These are phyloP conservation scores for Sporobolomyces pararoseus DNA, from an alignment of 768 basidiomycete species.

Conservation along the genomic window DNA sequence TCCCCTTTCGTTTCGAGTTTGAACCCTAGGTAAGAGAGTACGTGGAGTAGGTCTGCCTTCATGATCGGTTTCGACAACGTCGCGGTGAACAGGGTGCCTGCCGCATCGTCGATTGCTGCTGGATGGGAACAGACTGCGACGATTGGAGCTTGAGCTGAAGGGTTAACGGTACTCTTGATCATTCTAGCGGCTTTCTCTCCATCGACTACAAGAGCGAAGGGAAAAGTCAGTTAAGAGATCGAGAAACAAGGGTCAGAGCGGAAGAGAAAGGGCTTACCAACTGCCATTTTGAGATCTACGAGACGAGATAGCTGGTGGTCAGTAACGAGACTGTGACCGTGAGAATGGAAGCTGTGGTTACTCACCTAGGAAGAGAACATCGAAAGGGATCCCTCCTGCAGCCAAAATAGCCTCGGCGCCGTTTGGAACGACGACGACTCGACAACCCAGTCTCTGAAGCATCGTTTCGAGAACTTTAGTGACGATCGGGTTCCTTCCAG, in stretches of 20 bases:
- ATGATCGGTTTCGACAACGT: slow-evolving; percentile 38
- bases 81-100: slow-evolving; percentile 43
- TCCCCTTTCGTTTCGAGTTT: slow-evolving; percentile 37
- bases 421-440: slow-evolving; percentile 90
- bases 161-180: slow-evolving; percentile 94
- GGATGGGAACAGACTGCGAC: slow-evolving; percentile 63
- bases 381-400: slow-evolving; percentile 73
- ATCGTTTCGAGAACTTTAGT: slow-evolving; percentile 95
- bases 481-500: slow-evolving; percentile 97
- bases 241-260: not conserved
- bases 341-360: no score
- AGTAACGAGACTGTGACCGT: not conserved
- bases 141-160: slow-evolving; percentile 87
- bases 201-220: slow-evolving; percentile 61
- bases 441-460: slow-evolving; percentile 86
- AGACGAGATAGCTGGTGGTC: not conserved
- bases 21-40: slow-evolving; percentile 42
- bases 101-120: slow-evolving; percentile 39
- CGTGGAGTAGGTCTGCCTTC: slow-evolving; percentile 42
- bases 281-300: slow-evolving; percentile 19
- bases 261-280: not conserved
- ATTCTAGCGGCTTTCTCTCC: slow-evolving; percentile 95
- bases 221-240: not conserved
- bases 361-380: slow-evolving; percentile 44
- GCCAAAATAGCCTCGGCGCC: slow-evolving; percentile 96